Percentiles rank a stretch among this genome's conserved stretches.
Conservation (phyloP, 305 asterid genomes). For the Solanum hybrid region DNA sequence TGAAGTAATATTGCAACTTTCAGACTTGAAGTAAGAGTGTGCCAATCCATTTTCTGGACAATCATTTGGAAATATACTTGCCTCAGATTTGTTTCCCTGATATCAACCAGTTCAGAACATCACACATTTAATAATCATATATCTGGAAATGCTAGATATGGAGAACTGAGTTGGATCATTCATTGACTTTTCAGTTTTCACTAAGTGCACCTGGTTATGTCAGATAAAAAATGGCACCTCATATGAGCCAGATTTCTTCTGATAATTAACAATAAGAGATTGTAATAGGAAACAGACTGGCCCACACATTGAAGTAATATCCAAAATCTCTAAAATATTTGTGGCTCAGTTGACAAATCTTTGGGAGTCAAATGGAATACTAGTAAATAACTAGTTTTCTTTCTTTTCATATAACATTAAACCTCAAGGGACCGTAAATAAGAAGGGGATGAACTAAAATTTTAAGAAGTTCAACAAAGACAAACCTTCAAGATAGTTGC, state of each 20-base stretch:
- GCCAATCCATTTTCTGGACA: conserved; percentile 8
- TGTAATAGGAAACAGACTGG: neutral
- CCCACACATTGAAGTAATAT: neutral
- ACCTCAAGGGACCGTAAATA: neutral
- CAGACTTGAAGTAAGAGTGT: conserved; percentile 12
- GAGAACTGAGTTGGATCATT: neutral
- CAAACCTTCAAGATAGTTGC: conserved; percentile 37
- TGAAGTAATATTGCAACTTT: conserved; percentile 16
- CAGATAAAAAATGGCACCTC: neutral
- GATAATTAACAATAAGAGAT: neutral
- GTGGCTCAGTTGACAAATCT: neutral
- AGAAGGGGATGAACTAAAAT: neutral
- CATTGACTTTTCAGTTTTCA: neutral
- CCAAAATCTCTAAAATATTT: neutral
- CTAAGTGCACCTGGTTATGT: neutral
- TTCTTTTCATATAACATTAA: neutral
- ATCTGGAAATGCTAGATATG: neutral
- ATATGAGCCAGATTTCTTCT: neutral
- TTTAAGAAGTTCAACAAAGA: conserved; percentile 1
- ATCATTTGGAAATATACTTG: conserved; percentile 5
- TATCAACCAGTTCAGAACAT: conserved; percentile 11
- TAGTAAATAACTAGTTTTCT: neutral
- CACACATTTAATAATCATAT: conserved; percentile 1
- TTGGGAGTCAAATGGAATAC: neutral
- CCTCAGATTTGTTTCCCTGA: conserved; percentile 28